These are phyloP conservation scores for Kalmusia sp. DNA, from an alignment of 2,329 filamentous ascomycete species.

Conservation along the genomic window DNA sequence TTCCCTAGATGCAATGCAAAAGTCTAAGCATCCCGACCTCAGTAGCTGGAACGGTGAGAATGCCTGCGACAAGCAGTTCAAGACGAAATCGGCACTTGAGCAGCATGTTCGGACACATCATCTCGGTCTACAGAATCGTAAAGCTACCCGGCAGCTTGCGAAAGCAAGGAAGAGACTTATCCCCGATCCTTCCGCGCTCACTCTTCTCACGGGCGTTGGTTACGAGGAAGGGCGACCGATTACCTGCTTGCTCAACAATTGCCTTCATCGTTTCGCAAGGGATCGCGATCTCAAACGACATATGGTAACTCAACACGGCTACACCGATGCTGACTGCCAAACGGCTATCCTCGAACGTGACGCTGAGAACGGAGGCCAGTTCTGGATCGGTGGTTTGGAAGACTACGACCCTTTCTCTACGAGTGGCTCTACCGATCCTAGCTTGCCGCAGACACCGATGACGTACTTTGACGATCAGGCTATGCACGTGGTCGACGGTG, in stretches of 20 bases:
- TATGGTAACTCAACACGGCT: conserved; percentile 52
- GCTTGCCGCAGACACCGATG: conserved; percentile 41
- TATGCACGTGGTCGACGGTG: conserved; percentile 11
- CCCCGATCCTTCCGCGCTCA: conserved; percentile 34
- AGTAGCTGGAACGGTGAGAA: conserved; percentile 68
- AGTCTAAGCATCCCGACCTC: conserved; percentile 60
- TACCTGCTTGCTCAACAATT: conserved; percentile 58
- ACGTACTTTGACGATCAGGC: conserved; percentile 26
- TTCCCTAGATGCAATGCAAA: conserved; percentile 68
- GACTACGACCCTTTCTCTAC: conserved; percentile 29
- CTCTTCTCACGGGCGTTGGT: conserved; percentile 63
- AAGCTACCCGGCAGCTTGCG: conserved; percentile 40
- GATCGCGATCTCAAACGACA: conserved; percentile 66
- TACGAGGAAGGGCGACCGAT: conserved; percentile 61
- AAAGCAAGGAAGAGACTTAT: conserved; percentile 47
- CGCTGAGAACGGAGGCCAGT: conserved; percentile 51
- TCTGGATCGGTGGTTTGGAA: conserved; percentile 54
- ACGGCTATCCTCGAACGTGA: conserved; percentile 49
- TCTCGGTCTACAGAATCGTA: conserved; percentile 63
- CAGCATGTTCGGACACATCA: conserved; percentile 87
- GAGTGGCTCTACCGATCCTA: conserved; percentile 35
- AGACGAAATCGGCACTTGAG: conserved; percentile 78
- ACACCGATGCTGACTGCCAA: conserved; percentile 42
- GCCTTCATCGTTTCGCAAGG: conserved; percentile 62
- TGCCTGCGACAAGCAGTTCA: conserved; percentile 78